Evolutionary conservation across 768 basidiomycete genomes (phyloP).

Genomic region (Lanmaoa rubissima): DNA sequence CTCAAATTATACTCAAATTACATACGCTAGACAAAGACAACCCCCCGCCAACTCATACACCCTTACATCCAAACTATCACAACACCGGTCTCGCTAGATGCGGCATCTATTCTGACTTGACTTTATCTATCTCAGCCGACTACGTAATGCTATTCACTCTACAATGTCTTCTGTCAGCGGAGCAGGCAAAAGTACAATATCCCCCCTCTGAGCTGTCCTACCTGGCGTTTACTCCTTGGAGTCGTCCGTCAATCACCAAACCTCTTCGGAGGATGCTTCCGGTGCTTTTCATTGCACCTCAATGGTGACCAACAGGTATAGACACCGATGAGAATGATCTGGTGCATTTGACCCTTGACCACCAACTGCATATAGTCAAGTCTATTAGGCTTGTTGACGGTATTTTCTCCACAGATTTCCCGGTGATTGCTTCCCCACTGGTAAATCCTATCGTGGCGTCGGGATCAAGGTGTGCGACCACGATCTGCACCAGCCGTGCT

Average conservation of each 20-base stretch:
- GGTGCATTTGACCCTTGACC: background rate
- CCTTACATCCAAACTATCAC: slow-evolving; percentile 24
- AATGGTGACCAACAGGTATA: background rate
- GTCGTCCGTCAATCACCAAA: too few relatives aligned
- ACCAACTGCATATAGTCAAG: background rate
- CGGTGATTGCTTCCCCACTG: background rate
- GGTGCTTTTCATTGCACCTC: too few relatives aligned
- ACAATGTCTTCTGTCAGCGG: background rate
- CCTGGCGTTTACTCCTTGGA: background rate
- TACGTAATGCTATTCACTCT: slow-evolving; percentile 2
- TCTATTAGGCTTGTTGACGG: background rate
- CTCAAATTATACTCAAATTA: background rate
- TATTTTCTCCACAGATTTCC: background rate
- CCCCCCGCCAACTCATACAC: background rate
- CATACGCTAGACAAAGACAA: slow-evolving; percentile 21
- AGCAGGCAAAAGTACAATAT: slow-evolving; percentile 1
- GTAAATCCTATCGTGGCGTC: background rate
- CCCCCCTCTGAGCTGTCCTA: background rate
- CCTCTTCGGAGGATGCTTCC: background rate
- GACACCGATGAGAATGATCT: background rate
- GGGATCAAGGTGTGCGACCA: background rate
- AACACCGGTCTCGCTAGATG: slow-evolving; percentile 3
- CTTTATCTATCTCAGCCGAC: background rate
- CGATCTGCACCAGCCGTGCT: background rate
- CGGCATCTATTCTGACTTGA: background rate